Evolutionary conservation across 192 early-diverging fungal species (phyloP).

Genomic region (Spizellomyces punctatus): DNA sequence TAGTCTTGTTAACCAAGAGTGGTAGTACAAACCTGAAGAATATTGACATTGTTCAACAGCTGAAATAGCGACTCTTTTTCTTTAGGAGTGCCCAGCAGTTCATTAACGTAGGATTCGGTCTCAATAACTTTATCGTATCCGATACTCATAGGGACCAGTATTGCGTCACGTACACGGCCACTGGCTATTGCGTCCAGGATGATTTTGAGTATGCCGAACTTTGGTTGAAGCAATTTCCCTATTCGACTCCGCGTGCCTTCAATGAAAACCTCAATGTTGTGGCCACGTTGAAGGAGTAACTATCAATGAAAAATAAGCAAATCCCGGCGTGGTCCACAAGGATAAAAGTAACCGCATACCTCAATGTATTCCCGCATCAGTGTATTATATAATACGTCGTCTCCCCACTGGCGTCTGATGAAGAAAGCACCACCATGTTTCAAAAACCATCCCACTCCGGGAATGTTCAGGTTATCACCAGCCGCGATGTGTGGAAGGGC

Average conservation of each 20-base stretch:
- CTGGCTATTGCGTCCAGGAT: slow-evolving; percentile 71
- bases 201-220: slow-evolving; percentile 83
- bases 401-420: slow-evolving; percentile 78
- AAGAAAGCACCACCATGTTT: slow-evolving; percentile 76
- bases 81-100: slow-evolving; percentile 79
- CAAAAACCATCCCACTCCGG: slow-evolving; percentile 67
- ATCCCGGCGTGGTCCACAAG: neutral
- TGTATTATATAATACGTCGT: slow-evolving; percentile 70
- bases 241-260: slow-evolving; percentile 82
- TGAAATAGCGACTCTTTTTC: slow-evolving; percentile 75
- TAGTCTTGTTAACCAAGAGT: too few relatives aligned
- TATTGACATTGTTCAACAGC: slow-evolving; percentile 57
- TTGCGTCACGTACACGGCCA: slow-evolving; percentile 63
- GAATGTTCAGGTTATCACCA: slow-evolving; percentile 83
- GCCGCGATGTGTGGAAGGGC: slow-evolving; percentile 82
- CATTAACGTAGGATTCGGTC: slow-evolving; percentile 75
- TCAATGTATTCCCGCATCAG: slow-evolving; percentile 79
- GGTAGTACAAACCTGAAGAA: slow-evolving; percentile 17
- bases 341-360: slow-evolving; percentile 15
- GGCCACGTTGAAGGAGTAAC: slow-evolving; percentile 66
- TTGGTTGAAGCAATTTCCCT: slow-evolving; percentile 79
- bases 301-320: slow-evolving; percentile 1
- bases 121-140: slow-evolving; percentile 88
- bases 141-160: slow-evolving; percentile 79
- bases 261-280: slow-evolving; percentile 82